Conservation (phyloP, 768 basidiomycete species). For the Phylloporus scabripes region DNA sequence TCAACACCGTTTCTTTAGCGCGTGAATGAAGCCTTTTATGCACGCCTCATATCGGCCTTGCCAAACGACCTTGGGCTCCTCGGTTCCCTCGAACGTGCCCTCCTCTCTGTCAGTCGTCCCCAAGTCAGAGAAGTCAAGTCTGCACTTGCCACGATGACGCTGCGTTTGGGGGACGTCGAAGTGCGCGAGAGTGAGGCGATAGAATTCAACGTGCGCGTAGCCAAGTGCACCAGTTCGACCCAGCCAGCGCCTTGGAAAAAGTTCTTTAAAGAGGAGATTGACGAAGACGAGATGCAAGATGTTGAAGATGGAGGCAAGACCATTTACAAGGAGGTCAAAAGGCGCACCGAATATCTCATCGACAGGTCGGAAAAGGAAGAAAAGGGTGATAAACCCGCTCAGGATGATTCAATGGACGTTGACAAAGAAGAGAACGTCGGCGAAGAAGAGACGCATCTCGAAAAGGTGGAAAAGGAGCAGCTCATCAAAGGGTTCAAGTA, state of each 20-base stretch:
- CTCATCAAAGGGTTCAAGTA: constrained; percentile 84
- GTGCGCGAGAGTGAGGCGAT: constrained; percentile 64
- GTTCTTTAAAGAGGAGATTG: constrained; percentile 32
- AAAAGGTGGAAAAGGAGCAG: constrained; percentile 71
- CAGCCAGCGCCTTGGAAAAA: constrained; percentile 72
- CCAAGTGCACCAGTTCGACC: constrained; percentile 72
- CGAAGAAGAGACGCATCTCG: constrained; percentile 35
- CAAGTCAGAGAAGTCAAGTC: constrained; percentile 69
- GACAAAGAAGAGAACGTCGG: constrained; percentile 31
- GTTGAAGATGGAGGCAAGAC: constrained; percentile 26
- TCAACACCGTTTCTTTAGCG: constrained; percentile 36
- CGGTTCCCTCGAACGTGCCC: constrained; percentile 28
- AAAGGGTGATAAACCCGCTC: constrained; percentile 14
- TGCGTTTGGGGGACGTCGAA: constrained; percentile 77
- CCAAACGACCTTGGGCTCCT: constrained; percentile 24
- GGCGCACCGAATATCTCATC: constrained; percentile 52
- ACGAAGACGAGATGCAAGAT: constrained; percentile 25
- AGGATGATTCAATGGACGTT: constrained; percentile 17
- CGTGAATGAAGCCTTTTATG: constrained; percentile 72
- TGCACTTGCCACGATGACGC: constrained; percentile 50
- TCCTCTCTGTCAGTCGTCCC: constrained; percentile 36
- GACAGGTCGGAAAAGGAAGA: constrained; percentile 38
- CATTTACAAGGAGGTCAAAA: constrained; percentile 38
- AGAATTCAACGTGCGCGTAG: constrained; percentile 65
- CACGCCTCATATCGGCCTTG: constrained; percentile 38